Evolutionary conservation across 805 yeast genomes (phyloP).

Genomic region (Kodamaea hsintzibuensis): DNA sequence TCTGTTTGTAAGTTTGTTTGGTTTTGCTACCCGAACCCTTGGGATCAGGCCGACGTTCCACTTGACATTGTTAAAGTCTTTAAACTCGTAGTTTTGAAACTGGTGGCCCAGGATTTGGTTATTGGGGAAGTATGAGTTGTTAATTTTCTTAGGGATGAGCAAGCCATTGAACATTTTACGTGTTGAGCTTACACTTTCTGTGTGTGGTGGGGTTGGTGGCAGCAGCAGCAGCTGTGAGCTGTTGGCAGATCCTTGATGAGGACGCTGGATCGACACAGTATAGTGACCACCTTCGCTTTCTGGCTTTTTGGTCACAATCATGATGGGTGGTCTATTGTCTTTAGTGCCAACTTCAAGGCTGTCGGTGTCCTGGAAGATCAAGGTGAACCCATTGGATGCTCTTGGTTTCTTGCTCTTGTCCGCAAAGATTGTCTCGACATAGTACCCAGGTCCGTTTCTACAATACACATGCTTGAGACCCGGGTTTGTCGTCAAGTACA

Average conservation of each 20-base stretch:
- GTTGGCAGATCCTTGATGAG: conserved; percentile 6
- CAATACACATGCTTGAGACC: conserved; percentile 58
- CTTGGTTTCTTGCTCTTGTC: conserved; percentile 14
- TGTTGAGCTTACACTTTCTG: not conserved
- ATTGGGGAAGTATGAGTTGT: conserved; percentile 10
- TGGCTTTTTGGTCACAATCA: conserved; percentile 28
- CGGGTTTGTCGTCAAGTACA: conserved; percentile 69
- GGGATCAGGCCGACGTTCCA: conserved; percentile 47
- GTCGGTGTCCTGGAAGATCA: conserved; percentile 27
- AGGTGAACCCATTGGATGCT: conserved; percentile 22
- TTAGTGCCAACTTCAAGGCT: conserved; percentile 15
- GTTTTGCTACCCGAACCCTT: conserved; percentile 31
- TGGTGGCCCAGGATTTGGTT: conserved; percentile 6
- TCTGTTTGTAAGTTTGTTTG: conserved; percentile 22
- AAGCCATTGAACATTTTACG: conserved; percentile 22
- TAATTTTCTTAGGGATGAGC: conserved; percentile 25
- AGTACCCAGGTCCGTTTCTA: conserved; percentile 63
- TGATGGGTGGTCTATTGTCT: conserved; percentile 22
- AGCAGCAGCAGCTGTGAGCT: conserved; percentile 9
- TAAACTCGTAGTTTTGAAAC: conserved; percentile 31
- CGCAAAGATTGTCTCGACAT: conserved; percentile 42
- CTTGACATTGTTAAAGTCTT: conserved; percentile 14
- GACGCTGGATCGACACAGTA: conserved; percentile 25
- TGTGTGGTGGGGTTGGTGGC: not conserved
- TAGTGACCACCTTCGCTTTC: conserved; percentile 30